Evolutionary conservation across 139 green algal species (phyloP).

Genomic region (Yamagishiella unicocca): DNA sequence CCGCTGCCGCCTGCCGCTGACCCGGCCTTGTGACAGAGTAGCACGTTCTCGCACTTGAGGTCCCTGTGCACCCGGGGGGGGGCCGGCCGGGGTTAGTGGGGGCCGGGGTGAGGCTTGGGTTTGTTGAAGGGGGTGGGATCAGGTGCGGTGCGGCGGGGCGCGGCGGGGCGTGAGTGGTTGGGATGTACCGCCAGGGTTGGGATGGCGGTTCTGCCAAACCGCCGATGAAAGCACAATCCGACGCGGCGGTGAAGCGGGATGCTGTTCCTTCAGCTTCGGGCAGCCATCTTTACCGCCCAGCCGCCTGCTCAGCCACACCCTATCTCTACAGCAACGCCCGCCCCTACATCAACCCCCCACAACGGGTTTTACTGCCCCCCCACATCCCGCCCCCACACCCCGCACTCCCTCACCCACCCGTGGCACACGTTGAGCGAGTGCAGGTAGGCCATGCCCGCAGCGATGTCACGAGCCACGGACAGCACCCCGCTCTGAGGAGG

Average conservation of each 20-base stretch:
- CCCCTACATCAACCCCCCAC: too few species aligned
- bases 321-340: too few species aligned
- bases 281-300: too few species aligned
- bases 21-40: background rate
- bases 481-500: constrained; percentile 46
- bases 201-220: too few species aligned
- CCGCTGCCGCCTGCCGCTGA: background rate
- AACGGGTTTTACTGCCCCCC: background rate
- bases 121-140: background rate
- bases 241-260: too few species aligned
- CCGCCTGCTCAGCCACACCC: background rate
- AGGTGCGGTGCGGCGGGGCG: too few species aligned
- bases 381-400: background rate
- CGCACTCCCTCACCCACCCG: constrained; percentile 17
- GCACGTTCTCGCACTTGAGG: constrained; percentile 55
- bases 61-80: background rate
- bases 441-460: constrained; percentile 60
- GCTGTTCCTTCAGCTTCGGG: too few species aligned
- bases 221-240: too few species aligned
- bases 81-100: background rate
- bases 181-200: too few species aligned
- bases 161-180: too few species aligned
- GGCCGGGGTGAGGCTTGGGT: too few species aligned
- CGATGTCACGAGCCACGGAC: constrained; percentile 50
- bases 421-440: constrained; percentile 60